phyloP scores from a whole-genome alignment of 169 alveolate species.

The Plasmodium malariae region DNA sequence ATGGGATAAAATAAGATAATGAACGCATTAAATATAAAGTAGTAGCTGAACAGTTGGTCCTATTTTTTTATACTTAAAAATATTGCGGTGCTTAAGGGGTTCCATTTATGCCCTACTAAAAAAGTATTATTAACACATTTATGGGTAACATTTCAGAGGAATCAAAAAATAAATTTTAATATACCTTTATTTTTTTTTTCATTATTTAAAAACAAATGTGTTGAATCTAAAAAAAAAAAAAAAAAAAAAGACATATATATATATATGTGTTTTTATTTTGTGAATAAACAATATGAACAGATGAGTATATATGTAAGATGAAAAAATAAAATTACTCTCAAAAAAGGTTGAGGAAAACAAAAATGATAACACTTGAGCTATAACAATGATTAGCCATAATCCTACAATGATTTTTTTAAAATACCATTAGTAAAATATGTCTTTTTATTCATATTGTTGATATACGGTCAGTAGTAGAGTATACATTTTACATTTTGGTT shows the following conservation, averaged over 20 bases:
- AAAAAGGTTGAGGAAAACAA: slow-evolving; percentile 59
- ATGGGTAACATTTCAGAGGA: not conserved
- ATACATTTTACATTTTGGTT: no score
- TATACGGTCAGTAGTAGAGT: no score
- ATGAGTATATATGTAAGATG: not conserved
- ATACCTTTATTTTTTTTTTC: slow-evolving; percentile 22
- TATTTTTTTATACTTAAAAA: slow-evolving; percentile 45
- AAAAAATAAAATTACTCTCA: slow-evolving; percentile 31
- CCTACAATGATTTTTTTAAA: slow-evolving; percentile 23
- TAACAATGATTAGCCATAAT: slow-evolving; percentile 30
- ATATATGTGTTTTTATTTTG: not conserved
- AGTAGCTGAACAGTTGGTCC: not conserved
- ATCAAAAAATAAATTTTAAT: not conserved
- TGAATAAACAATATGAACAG: not conserved
- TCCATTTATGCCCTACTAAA: slow-evolving; percentile 36
- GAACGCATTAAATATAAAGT: no score
- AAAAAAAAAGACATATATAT: not conserved
- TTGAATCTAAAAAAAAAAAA: slow-evolving; percentile 32
- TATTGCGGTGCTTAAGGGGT: slow-evolving; percentile 29
- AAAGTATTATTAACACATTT: not conserved
- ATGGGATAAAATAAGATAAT: no score
- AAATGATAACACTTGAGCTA: slow-evolving; percentile 23
- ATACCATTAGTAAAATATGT: no score
- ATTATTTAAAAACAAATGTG: slow-evolving; percentile 41
- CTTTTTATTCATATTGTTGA: no score